Evolutionary conservation across 306 rosid species (phyloP).

Genomic region (Potentilla sterilis): DNA sequence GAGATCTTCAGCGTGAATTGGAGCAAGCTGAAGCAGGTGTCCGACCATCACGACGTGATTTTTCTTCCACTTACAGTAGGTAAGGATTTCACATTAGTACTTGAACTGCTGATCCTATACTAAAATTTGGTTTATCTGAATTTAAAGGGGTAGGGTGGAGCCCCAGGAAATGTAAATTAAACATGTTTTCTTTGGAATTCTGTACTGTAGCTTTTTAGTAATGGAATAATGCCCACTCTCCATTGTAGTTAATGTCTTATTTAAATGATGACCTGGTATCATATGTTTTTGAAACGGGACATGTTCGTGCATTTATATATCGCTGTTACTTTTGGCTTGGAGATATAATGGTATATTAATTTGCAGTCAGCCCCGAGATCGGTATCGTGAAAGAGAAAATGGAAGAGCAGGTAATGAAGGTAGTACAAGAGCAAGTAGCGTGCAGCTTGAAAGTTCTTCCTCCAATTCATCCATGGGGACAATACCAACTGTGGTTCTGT

Average conservation of each 20-base stretch:
- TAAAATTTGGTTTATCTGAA: neutral
- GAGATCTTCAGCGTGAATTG: conserved; percentile 88
- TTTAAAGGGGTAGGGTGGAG: neutral
- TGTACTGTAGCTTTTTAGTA: neutral
- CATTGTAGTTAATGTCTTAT: neutral
- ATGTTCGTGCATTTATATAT: neutral
- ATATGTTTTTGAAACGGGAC: neutral
- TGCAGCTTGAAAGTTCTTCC: conserved; percentile 61
- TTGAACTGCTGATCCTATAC: neutral
- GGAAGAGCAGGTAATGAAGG: conserved; percentile 80
- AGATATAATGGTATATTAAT: conserved; percentile 10
- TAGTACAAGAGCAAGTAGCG: conserved; percentile 48
- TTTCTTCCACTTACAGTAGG: conserved; percentile 69
- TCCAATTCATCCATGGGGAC: conserved; percentile 46
- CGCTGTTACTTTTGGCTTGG: conserved; percentile 5
- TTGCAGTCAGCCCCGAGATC: conserved; percentile 79
- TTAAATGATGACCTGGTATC: neutral
- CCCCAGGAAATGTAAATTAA: neutral
- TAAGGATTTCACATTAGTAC: conserved; percentile 30
- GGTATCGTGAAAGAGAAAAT: conserved; percentile 89
- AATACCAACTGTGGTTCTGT: conserved; percentile 63
- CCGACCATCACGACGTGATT: conserved; percentile 78
- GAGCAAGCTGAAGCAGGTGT: conserved; percentile 92
- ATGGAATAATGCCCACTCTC: neutral
- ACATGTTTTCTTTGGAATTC: neutral